Base-by-base conservation (phyloP, 2,329 filamentous ascomycete genomes). In the Berkeleyomyces basicola region DNA sequence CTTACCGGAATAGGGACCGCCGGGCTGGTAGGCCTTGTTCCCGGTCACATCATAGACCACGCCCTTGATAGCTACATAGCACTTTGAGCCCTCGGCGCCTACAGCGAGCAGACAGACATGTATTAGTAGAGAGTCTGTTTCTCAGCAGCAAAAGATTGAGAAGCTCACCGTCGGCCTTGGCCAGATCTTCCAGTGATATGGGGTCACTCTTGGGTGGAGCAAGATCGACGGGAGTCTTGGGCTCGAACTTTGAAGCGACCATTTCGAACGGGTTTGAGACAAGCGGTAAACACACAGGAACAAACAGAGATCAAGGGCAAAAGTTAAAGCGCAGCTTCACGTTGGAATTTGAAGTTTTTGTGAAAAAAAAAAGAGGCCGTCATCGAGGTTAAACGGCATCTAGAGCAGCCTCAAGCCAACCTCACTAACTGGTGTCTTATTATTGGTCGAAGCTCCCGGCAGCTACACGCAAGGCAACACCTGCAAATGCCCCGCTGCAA, bases 11-110 rank as follows among this genome's bases (percentile, higher is more conserved):
- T 99, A 99, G 66, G 86, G 84, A 58, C 89, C 91, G 33, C 84
- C 86, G 7, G 87, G 84, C 57, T 84, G 83, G 72, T 99, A 99
- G 14, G 88, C 84, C 67, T 87, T 84, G 74, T 97, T 99, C 60
- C 86, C 88, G 33, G 83, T 90, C 65, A 99, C 93, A 71, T 99
- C 92, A 71, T 96, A 99, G 61, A 99, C 86, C 65, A 87, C 89
- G 68, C 93, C 92, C 77, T 87, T 87, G 73, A 87, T 87, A 55
- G 83, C 84, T 49, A 87, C 83, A 68, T 86, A 87, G 70, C 80
- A 82, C 68, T 82, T 82, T 5, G 76, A 80, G 23, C 84, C 83
- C 64, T 87, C 80, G 14, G 75, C 77, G 33, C 87, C 87, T 90
- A 36, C n/a, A 59, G 4, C 31, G n/a, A 36, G 31, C 36, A 14